Percentiles rank a stretch among this genome's conserved stretches.
phyloP scores from a whole-genome alignment of 768 basidiomycete genomes.

The Sarcodon aspratus region DNA sequence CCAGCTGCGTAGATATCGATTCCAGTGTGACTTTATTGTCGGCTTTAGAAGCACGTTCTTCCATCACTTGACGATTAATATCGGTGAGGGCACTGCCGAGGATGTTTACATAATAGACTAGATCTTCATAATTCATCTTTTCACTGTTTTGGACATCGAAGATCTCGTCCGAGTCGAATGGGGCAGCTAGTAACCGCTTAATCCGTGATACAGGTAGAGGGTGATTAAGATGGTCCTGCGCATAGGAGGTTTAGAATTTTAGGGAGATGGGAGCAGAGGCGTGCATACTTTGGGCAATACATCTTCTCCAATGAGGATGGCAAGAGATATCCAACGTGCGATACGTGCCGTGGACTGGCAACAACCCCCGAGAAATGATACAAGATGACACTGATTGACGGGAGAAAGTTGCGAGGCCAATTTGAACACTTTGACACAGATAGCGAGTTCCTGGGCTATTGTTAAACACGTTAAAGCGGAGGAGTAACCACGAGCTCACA shows the following conservation, averaged over 20 bases:
- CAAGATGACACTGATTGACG: constrained; percentile 35
- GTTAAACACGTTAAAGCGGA: not conserved
- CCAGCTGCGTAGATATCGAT: constrained; percentile 34
- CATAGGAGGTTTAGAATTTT: not conserved
- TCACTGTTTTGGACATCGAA: constrained; percentile 43
- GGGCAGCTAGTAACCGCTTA: constrained; percentile 35
- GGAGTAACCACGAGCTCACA: constrained; percentile 9
- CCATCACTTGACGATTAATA: constrained; percentile 26
- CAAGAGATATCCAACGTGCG: constrained; percentile 45
- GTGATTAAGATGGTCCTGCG: constrained; percentile 27
- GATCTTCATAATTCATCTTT: constrained; percentile 44
- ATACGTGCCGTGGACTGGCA: constrained; percentile 40
- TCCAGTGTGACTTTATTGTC: constrained; percentile 21
- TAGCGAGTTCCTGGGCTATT: constrained; percentile 28
- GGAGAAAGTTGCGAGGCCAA: constrained; percentile 30
- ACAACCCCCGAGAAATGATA: constrained; percentile 41
- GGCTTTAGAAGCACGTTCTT: constrained; percentile 23
- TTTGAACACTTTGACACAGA: constrained; percentile 33
- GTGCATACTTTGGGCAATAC: constrained; percentile 8
- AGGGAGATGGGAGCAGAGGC: not conserved
- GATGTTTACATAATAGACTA: constrained; percentile 43
- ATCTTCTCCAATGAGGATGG: constrained; percentile 21
- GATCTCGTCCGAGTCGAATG: constrained; percentile 26
- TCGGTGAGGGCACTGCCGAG: constrained; percentile 49
- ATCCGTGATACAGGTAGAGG: constrained; percentile 40